phyloP scores from a whole-genome alignment of 1,284 basidiomycete species.

The Moniliella sp. region DNA sequence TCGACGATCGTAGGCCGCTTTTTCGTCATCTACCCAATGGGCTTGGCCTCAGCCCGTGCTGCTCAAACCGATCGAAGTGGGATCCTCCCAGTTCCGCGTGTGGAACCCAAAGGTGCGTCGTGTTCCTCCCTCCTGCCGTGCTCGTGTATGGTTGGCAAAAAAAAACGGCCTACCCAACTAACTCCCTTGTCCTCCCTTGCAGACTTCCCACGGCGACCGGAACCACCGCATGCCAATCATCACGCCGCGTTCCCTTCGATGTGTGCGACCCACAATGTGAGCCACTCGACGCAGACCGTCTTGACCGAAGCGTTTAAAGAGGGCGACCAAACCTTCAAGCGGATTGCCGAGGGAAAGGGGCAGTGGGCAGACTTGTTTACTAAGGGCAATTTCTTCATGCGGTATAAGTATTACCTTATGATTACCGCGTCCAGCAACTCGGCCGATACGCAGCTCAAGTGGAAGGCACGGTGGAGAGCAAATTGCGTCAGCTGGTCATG shows the following conservation, averaged over 20 bases:
- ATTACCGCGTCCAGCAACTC: constrained; percentile 70
- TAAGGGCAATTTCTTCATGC: constrained; percentile 88
- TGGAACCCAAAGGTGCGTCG: constrained; percentile 90
- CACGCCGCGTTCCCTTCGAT: constrained; percentile 98
- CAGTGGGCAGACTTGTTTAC: constrained; percentile 54
- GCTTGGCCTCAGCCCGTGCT: constrained; percentile 93
- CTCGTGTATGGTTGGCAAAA: too few species aligned
- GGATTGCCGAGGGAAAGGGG: constrained; percentile 54
- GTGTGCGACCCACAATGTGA: constrained; percentile 97
- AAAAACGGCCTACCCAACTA: too few species aligned
- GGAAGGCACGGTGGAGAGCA: constrained; percentile 91
- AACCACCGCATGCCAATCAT: constrained; percentile 99
- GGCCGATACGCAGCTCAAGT: constrained; percentile 72
- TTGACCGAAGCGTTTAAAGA: constrained; percentile 89
- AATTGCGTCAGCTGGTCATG: constrained; percentile 82
- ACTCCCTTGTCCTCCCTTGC: too few species aligned
- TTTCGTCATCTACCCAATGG: constrained; percentile 93
- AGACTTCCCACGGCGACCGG: constrained; percentile 78
- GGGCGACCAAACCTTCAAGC: constrained; percentile 78
- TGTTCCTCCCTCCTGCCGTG: too few species aligned
- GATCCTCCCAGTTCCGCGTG: constrained; percentile 71
- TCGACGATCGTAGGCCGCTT: constrained; percentile 86
- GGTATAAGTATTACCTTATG: constrained; percentile 94
- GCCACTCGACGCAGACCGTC: constrained; percentile 78
- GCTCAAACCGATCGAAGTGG: constrained; percentile 72